These are phyloP conservation scores for Agarophyton chilense DNA, from an alignment of 23 red algal species.

Conservation along the genomic window DNA sequence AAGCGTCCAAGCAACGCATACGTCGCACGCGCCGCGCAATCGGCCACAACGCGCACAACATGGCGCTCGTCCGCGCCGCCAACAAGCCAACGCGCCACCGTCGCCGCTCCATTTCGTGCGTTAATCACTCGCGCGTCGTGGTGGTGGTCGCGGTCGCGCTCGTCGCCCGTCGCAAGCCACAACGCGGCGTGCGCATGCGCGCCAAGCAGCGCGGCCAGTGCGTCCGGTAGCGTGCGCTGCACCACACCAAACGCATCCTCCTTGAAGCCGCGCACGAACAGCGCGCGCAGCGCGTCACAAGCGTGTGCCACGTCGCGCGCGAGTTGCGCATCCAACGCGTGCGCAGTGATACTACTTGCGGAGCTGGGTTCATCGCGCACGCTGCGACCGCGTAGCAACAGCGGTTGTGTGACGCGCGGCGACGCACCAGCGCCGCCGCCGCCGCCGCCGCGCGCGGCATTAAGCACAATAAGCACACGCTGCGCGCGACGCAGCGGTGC, in stretches of 20 bases:
- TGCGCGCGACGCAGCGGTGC: background rate
- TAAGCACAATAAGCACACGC: background rate
- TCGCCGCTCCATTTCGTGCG: too few species aligned
- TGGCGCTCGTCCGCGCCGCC: background rate
- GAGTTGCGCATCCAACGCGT: background rate
- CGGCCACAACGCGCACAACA: background rate
- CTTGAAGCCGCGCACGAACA: background rate
- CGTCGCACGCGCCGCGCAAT: background rate
- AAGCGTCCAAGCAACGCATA: background rate
- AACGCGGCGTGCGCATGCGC: background rate
- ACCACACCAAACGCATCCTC: constrained; percentile 6
- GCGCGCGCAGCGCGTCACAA: background rate
- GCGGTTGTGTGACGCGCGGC: too few species aligned
- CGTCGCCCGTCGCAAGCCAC: background rate
- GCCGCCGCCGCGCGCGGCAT: background rate
- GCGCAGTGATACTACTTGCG: background rate
- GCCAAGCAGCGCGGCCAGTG: background rate
- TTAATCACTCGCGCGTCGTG: too few species aligned
- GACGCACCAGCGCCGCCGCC: background rate
- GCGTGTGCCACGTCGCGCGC: background rate
- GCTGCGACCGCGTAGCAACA: background rate
- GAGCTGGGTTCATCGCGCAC: background rate
- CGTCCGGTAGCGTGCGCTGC: background rate
- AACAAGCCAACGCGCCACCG: too few species aligned
- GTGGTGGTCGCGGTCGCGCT: too few species aligned